phyloP scores from a whole-genome alignment of 345 rosid species.

The Salix viminalis region DNA sequence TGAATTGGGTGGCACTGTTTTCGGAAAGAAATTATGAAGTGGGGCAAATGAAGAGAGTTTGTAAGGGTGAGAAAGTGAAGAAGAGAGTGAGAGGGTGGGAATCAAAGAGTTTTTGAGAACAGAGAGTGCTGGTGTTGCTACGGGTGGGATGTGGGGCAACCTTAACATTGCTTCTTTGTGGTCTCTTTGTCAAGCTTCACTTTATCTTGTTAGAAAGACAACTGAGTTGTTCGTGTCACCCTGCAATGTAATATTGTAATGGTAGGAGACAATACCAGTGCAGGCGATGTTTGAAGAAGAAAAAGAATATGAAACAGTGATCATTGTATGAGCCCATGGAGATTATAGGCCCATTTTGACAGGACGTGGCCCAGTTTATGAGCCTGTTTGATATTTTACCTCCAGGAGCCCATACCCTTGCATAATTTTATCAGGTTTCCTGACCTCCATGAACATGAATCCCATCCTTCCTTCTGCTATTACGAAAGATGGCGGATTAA shows the following conservation, averaged over 20 bases:
- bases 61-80: conserved; percentile 24
- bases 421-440: background rate
- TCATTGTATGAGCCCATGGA: background rate
- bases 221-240: background rate
- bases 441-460: background rate
- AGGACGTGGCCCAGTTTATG: background rate
- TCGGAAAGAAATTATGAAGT: conserved; percentile 19
- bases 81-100: conserved; percentile 33
- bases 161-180: conserved; percentile 30
- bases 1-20: conserved; percentile 12
- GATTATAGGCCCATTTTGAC: background rate
- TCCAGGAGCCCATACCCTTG: background rate
- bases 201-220: background rate
- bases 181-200: background rate
- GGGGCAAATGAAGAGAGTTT: conserved; percentile 37
- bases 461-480: background rate
- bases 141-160: conserved; percentile 29
- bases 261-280: background rate
- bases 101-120: conserved; percentile 36
- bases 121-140: conserved; percentile 26
- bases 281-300: background rate
- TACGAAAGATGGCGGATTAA: background rate
- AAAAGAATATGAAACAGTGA: background rate
- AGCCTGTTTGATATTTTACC: background rate
- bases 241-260: too few relatives aligned